Evolutionary conservation across 2,329 filamentous ascomycete species (phyloP).

Genomic region (Colletotrichum sansevieriae): DNA sequence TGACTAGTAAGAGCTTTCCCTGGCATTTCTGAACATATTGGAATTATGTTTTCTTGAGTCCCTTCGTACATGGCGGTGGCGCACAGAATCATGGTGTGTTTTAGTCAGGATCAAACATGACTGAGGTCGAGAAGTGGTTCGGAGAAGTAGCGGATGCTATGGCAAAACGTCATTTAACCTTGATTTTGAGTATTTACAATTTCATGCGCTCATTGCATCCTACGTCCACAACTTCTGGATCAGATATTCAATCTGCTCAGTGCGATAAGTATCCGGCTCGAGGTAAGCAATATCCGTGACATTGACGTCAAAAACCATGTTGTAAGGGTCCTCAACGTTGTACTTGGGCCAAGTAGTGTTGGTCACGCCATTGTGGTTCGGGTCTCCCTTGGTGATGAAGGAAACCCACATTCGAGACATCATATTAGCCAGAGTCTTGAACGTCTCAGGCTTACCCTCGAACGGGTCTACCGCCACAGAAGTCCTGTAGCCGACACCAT

Average conservation of each 20-base stretch:
- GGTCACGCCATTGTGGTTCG: conserved; percentile 49
- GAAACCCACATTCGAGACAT: conserved; percentile 66
- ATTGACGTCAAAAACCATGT: conserved; percentile 65
- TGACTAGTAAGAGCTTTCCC: background rate
- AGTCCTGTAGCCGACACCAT: conserved; percentile 61
- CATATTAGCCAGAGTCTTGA: conserved; percentile 56
- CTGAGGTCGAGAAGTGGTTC: too few relatives aligned
- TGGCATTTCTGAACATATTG: background rate
- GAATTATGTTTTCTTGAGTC: too few relatives aligned
- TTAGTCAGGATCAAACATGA: too few relatives aligned
- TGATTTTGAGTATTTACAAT: background rate
- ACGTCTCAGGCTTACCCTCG: conserved; percentile 56
- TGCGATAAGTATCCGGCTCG: conserved; percentile 60
- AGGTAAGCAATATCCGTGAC: conserved; percentile 54
- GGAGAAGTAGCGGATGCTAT: too few relatives aligned
- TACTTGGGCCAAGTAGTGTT: conserved; percentile 58
- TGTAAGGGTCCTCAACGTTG: conserved; percentile 53
- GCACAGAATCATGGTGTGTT: too few relatives aligned
- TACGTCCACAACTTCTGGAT: conserved; percentile 43
- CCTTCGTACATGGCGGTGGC: too few relatives aligned
- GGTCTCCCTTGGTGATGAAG: conserved; percentile 61
- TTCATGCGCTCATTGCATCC: background rate
- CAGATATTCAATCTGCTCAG: conserved; percentile 56
- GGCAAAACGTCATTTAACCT: background rate
- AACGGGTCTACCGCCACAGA: conserved; percentile 59